Percentiles rank a stretch among this genome's conserved stretches.
phyloP scores from a whole-genome alignment of 805 yeast genomes.

The Zygoascus tannicola region DNA sequence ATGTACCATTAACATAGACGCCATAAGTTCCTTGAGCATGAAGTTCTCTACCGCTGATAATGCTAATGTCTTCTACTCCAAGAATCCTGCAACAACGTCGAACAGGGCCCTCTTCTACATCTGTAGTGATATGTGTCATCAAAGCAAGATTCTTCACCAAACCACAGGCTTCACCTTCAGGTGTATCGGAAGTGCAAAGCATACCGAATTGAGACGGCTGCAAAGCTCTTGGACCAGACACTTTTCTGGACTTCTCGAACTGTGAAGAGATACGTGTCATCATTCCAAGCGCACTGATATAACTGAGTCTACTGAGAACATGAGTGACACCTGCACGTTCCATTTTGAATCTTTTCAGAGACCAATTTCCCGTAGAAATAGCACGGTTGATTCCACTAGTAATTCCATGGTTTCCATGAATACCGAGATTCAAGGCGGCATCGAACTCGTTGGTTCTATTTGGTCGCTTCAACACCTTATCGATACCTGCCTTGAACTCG shows the following conservation, averaged over 20 bases:
- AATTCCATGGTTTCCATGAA: conserved; percentile 76
- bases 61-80: conserved; percentile 82
- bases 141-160: conserved; percentile 91
- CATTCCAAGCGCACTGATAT: conserved; percentile 95
- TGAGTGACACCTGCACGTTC: conserved; percentile 99
- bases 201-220: conserved; percentile 99
- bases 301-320: conserved; percentile 81
- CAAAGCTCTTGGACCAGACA: conserved; percentile 95
- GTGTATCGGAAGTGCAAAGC: conserved; percentile 98
- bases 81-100: conserved; percentile 63
- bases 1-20: conserved; percentile 86
- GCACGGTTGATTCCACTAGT: conserved; percentile 94
- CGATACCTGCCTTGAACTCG: conserved; percentile 90
- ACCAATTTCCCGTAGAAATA: conserved; percentile 98
- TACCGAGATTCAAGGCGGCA: conserved; percentile 79
- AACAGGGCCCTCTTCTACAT: conserved; percentile 90
- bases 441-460: conserved; percentile 93
- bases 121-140: conserved; percentile 98
- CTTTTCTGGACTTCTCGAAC: conserved; percentile 95
- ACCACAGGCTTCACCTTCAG: conserved; percentile 99
- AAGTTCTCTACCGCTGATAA: conserved; percentile 73
- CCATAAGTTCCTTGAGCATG: conserved; percentile 75
- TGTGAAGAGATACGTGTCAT: conserved; percentile 99
- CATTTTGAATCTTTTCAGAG: conserved; percentile 97
- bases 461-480: conserved; percentile 87